A percentile compares a stretch with the other conserved stretches of the same genome.
phyloP scores from a whole-genome alignment of 768 basidiomycete genomes.

The Zangia roseola region DNA sequence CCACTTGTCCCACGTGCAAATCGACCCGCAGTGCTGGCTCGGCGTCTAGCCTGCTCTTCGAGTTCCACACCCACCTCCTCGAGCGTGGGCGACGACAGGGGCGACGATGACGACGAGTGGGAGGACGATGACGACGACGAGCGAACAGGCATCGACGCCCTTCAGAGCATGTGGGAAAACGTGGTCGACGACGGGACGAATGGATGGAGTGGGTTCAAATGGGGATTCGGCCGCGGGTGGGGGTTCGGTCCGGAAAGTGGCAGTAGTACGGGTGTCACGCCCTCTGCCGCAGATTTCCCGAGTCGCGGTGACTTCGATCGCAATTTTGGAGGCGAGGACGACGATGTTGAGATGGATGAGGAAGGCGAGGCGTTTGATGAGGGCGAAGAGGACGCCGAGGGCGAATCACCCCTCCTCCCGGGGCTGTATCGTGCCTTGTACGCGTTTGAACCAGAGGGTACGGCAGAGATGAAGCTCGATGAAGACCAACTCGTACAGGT shows the following conservation, averaged over 20 bases:
- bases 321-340: slow-evolving; percentile 43
- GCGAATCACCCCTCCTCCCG: slow-evolving; percentile 47
- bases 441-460: slow-evolving; percentile 75
- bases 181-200: slow-evolving; percentile 26
- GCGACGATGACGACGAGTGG: slow-evolving; percentile 3
- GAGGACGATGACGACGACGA: slow-evolving; percentile 13
- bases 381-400: slow-evolving; percentile 20
- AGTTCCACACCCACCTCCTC: slow-evolving; percentile 6
- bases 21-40: slow-evolving; percentile 29
- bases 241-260: slow-evolving; percentile 20
- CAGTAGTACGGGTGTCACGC: slow-evolving; percentile 1
- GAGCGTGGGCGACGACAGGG: slow-evolving; percentile 12
- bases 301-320: slow-evolving; percentile 44
- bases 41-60: slow-evolving; percentile 26
- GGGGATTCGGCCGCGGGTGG: slow-evolving; percentile 43
- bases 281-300: slow-evolving; percentile 26
- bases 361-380: slow-evolving; percentile 32
- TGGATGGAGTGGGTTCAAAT: slow-evolving; percentile 42
- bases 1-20: slow-evolving; percentile 40
- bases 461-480: slow-evolving; percentile 77
- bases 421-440: slow-evolving; percentile 79
- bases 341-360: slow-evolving; percentile 26
- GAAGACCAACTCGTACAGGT: slow-evolving; percentile 78
- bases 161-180: slow-evolving; percentile 19
- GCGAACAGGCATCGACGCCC: not conserved